These are phyloP conservation scores for Podospora conica DNA, from an alignment of 495 filamentous ascomycete species.

Conservation along the genomic window DNA sequence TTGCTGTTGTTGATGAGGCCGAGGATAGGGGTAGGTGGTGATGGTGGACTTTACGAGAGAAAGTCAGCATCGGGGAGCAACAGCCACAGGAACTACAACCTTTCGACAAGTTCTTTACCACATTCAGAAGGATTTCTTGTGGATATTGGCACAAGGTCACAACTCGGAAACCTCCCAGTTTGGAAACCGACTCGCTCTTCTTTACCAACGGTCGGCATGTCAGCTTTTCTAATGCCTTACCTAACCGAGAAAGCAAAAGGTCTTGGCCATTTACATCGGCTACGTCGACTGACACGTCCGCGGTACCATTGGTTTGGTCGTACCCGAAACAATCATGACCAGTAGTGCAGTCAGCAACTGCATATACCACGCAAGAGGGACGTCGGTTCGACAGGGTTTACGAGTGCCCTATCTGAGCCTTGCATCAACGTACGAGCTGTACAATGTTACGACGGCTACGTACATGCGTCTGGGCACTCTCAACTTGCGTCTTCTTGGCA, in stretches of 20 bases:
- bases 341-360: background rate
- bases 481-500: background rate
- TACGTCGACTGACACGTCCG: too few relatives aligned
- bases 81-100: too few relatives aligned
- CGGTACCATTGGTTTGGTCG: background rate
- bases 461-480: background rate
- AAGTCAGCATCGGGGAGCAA: too few relatives aligned
- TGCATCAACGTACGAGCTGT: too few relatives aligned
- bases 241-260: background rate
- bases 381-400: background rate
- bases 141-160: background rate
- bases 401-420: background rate
- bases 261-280: too few relatives aligned
- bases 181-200: too few relatives aligned
- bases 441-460: background rate
- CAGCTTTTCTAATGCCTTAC: background rate
- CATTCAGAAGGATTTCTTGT: too few relatives aligned
- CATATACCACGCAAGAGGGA: background rate
- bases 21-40: background rate
- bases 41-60: background rate
- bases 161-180: background rate
- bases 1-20: conserved; percentile 8
- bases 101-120: background rate
- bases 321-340: background rate
- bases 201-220: background rate